Percentiles rank a stretch among this genome's conserved stretches.
Conservation (phyloP, 2,329 filamentous ascomycete species). For the Sclerotinia subarctica region DNA sequence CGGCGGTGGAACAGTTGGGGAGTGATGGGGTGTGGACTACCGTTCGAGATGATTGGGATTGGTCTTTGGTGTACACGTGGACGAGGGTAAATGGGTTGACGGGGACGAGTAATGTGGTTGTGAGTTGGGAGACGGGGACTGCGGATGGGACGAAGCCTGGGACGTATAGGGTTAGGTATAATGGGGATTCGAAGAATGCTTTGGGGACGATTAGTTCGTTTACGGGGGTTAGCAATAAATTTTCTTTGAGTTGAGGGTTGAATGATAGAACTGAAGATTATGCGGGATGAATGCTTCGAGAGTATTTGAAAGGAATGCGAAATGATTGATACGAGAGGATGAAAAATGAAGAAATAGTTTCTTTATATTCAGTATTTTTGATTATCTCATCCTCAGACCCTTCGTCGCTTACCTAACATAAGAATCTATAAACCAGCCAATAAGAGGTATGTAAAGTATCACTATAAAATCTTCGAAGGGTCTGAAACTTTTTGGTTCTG, state of each 20-base stretch:
- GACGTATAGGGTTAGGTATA: constrained; percentile 76
- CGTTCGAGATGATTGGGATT: constrained; percentile 73
- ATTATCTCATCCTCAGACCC: too few relatives aligned
- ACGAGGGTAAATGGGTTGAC: constrained; percentile 63
- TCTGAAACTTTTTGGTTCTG: too few relatives aligned
- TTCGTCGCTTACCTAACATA: too few relatives aligned
- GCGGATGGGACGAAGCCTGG: constrained; percentile 50
- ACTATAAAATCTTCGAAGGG: too few relatives aligned
- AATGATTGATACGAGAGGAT: background rate
- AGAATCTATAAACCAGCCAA: too few relatives aligned
- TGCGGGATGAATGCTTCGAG: rapidly evolving
- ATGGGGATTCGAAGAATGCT: constrained; percentile 72
- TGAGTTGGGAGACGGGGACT: constrained; percentile 74
- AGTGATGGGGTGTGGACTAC: constrained; percentile 54
- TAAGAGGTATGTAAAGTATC: too few relatives aligned
- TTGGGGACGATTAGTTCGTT: constrained; percentile 61
- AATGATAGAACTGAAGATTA: too few relatives aligned
- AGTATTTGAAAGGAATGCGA: background rate
- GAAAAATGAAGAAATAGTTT: background rate
- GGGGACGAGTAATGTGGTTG: constrained; percentile 72
- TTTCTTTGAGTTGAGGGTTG: constrained; percentile 26
- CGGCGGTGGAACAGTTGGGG: constrained; percentile 63
- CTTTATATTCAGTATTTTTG: constrained; percentile 1
- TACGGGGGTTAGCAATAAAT: constrained; percentile 55
- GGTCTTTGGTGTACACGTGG: constrained; percentile 81